Evolutionary conservation across 1,284 basidiomycete genomes (phyloP), one percentile per base, ranked within the genome.

Genomic region (Stygiomarasmius scandens): DNA sequence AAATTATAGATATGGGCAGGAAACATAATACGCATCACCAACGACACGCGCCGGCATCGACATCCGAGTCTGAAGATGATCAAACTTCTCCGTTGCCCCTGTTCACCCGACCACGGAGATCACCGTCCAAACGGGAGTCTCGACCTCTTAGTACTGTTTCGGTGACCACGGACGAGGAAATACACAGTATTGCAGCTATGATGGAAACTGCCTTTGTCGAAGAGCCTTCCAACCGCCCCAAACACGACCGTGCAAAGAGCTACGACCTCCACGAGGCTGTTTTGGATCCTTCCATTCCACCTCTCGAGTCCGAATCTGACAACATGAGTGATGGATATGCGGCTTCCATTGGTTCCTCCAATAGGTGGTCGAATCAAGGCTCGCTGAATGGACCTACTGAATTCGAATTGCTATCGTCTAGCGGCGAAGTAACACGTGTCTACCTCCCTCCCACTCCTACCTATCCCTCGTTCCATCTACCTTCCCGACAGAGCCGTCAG

Each of bases 171-270:
- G 71, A 74, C 23, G 59, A 71, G 48, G 73, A 75, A 32, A 57
- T 74, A 20, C 58, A 63, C 20, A 70, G 69, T 34, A 61, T 76
- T 27, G 72, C 70, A 2, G 73, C 73, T 44, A 53, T 75, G 52
- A 63, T 75, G 36, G 58, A 51, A 11, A 51, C 66, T 63, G 9
- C 66, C 66, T 8, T 62, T 54, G 29, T 56, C 64, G 63, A 63
- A 22, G 38, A 41, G 16, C 57, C 61, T 16, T 14, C 36, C 4
- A 36, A 53, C 43, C 50, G 55, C 19, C 58, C 58, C 8, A 38
- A 22, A 9, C 58, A 60, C 52, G 52, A 54, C 41, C 58, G 58
- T 10, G 58, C 58, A 10, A 51, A 47, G 23, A 60, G 58, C 52
- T 51, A 56, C 19, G 57, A 58, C 12, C 16, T 27, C 32, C 12